Percentiles rank a stretch among this genome's conserved stretches.
These are phyloP conservation scores for Salix koriyanagi DNA, from an alignment of 345 rosid genomes.

Conservation along the genomic window DNA sequence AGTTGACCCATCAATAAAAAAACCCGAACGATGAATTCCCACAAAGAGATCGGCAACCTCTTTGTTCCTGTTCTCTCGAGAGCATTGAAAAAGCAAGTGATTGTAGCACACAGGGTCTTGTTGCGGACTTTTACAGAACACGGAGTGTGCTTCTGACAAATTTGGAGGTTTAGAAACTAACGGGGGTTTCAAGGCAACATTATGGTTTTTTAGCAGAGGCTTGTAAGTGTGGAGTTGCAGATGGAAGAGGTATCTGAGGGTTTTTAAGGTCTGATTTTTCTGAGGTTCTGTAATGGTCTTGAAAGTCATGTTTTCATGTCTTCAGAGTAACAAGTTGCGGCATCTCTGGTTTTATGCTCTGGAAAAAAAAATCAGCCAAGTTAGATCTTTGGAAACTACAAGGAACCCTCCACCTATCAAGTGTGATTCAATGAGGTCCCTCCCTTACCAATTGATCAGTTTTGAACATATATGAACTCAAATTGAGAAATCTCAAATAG, in stretches of 20 bases:
- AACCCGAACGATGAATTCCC: constrained; percentile 46
- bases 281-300: constrained; percentile 16
- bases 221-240: background rate
- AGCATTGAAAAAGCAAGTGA: constrained; percentile 45
- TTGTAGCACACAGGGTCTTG: constrained; percentile 19
- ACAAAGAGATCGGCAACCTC: constrained; percentile 51
- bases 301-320: background rate
- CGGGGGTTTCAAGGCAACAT: constrained; percentile 1
- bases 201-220: background rate
- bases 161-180: background rate
- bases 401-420: background rate
- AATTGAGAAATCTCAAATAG: no score
- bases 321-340: background rate
- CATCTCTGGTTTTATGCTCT: background rate
- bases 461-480: background rate
- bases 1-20: constrained; percentile 46
- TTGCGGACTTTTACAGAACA: constrained; percentile 52
- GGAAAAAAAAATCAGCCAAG: background rate
- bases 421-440: background rate
- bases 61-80: constrained; percentile 47
- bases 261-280: constrained; percentile 4
- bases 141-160: constrained; percentile 19
- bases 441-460: background rate
- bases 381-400: background rate
- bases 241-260: constrained; percentile 9